Evolutionary conservation across 139 green algal genomes (phyloP), one percentile per base, ranked within the genome.

Genomic region (Tetratostichococcus sp.): DNA sequence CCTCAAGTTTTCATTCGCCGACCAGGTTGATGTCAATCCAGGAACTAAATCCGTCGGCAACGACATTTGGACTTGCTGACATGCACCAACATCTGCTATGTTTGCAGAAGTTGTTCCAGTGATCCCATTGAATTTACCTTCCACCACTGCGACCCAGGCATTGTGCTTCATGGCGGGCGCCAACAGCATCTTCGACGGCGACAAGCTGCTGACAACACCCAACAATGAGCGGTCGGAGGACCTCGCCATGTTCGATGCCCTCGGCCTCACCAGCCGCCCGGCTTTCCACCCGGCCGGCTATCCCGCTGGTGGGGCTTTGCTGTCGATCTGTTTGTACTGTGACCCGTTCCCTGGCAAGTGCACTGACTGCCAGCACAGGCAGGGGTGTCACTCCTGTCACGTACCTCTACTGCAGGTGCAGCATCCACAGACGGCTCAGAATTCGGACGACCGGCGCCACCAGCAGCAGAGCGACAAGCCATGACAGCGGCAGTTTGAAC

Each of bases 161-260:
- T 79, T 99, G 62, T 95, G 90, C 73, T 99, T 99, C 86, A 77
- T 99, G 84, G 94, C 96, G 1, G 96, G 96, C 25, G 96, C 96
- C 65, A 99, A 99, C 89, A 93, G 82, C 73, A 97, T 99, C 73
- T 99, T 99, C 82, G 93, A 95, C 57, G 96, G 96, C 33, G 95
- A 99, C 87, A 96, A 95, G 87, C 92, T 99, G 68, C 88, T 99
- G 4, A 99, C 96, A 25, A 99, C 96, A 0, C 82, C 92, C 65
- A 99, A 99, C 88, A 96, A 96, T 72, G 93, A 97, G 75, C 75
- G 88, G 28, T 79, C 82, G 39, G 88, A 88, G 69, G 86, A 92
- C 71, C 31, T 79, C 8, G 67, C 80, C 35, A 93, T 98, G 90
- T 97, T 98, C 80, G 83, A 87, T n/a, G 31, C 86, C 67, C 86